Base-by-base conservation (phyloP, 208 protist species). In the Crithidia expoeki region DNA sequence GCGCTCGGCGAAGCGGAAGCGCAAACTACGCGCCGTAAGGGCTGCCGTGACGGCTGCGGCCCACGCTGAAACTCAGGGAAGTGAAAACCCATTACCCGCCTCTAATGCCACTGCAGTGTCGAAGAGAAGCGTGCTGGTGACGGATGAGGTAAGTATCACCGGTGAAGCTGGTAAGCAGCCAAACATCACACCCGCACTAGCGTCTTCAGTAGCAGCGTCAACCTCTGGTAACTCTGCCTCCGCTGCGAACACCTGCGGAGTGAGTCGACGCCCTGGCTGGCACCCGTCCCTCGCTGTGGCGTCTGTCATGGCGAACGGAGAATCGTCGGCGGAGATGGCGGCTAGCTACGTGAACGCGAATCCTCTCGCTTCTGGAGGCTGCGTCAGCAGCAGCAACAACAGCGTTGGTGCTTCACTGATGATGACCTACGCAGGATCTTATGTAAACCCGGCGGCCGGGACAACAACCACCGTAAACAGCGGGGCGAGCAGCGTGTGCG, bases 231-330 rank as follows among this genome's bases (percentile, higher is more conserved):
- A 11, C 4, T 21, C 38, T 23, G 4, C 47, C 33, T 17, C 40
- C 23, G 57, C 52, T 6, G 46, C 63, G 4, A 76, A 76, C 49
- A 70, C 63, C 21, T 66, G 63, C 34, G 61, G 30, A 1, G 62
- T 76, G 27, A 76, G 71, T 46, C 63, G 71, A 12, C 62, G 71
- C 21, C 71, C 63, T 11, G 71, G 71, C 56, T 76, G 62, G 71
- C 71, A 76, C 17, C 63, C 71, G 19, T 66, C 62, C 6, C n/a
- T 56, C 19, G 30, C 53, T 0, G 33, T 38, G 17, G 17, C 69
- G 21, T 34, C 49, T 17, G 58, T 51, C 10, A 65, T 40, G 47
- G 7, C 19, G 27, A 64, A 12, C 10, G 36, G 56, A 5, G 56
- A 49, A n/a, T n/a, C 56, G 1, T 19, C 49, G 33, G 36, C 32